These are phyloP conservation scores for Puccinia novopanici DNA, from an alignment of 1,284 basidiomycete genomes.

Conservation along the genomic window DNA sequence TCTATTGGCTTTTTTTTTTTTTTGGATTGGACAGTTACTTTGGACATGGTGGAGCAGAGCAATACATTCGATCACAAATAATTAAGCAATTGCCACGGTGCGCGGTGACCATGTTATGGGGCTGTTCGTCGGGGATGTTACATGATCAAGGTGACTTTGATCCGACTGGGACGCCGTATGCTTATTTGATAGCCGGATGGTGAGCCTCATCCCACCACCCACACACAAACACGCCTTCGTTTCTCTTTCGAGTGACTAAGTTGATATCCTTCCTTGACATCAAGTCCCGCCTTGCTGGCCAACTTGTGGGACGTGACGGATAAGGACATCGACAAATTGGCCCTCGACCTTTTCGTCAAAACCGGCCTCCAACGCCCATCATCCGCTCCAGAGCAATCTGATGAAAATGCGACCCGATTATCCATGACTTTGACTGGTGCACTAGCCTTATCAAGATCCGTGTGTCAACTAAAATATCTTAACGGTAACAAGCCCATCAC, in stretches of 20 bases:
- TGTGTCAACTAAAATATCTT: constrained; percentile 46
- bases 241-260: background rate
- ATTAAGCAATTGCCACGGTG: constrained; percentile 77
- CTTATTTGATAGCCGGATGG: constrained; percentile 96
- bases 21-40: constrained; percentile 72
- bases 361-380: constrained; percentile 29
- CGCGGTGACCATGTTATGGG: constrained; percentile 96
- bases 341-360: constrained; percentile 74
- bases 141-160: constrained; percentile 92
- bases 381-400: background rate
- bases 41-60: constrained; percentile 92
- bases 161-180: constrained; percentile 81
- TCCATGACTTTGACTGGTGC: constrained; percentile 20
- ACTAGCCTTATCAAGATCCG: constrained; percentile 30
- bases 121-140: constrained; percentile 88
- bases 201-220: constrained; percentile 68
- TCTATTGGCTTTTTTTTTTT: no score
- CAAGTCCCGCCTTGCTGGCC: constrained; percentile 83
- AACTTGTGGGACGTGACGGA: constrained; percentile 99
- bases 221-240: constrained; percentile 70
- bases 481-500: constrained; percentile 15
- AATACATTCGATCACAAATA: constrained; percentile 84
- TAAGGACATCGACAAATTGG: constrained; percentile 90
- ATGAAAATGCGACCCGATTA: background rate
- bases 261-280: constrained; percentile 6